Base-by-base conservation (phyloP, 2,329 filamentous ascomycete genomes). In the Diplodia sapinea region DNA sequence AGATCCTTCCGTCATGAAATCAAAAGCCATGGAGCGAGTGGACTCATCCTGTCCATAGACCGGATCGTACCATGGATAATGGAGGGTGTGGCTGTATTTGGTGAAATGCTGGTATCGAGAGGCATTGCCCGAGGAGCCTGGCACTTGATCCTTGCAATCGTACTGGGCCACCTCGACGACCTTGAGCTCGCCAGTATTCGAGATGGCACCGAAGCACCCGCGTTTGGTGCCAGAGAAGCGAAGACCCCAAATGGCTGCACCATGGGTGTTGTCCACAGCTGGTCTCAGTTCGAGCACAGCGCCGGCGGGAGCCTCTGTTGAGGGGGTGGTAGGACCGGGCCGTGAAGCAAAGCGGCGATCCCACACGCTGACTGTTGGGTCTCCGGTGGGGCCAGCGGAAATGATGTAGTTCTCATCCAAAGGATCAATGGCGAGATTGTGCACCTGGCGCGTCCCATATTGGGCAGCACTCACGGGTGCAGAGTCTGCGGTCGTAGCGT, bases 401-500 rank as follows among this genome's bases (percentile, higher is more conserved):
- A 92, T 89, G 79, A 95, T 94, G 77, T 93, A 94, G 72, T 95
- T 93, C 71, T 90, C 88, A 72, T 96, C 91, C 26, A 88, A 83
- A 69, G 91, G 91, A 79, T 95, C 91, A 69, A 95, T 91, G 17
- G 91, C 87, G 66, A 95, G 79, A 70, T 89, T 89, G 73, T 89
- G 85, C 9, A 89, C 87, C 71, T 87, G 87, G 17, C 84, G 82
- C 2, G 87, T 89, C 2, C 84, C 79, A 64, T 81, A 80, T 59
- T 83, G 82, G 23, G 82, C 81, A 15, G 82, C 81, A 40, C 85
- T 73, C 62, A 73, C 83, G 74, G 67, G 84, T 17, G 72, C 74
- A 23, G 78, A 76, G 55, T 80, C 79, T 79, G 61, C 50, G 52
- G 20, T 47, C 0, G 33, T 1, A 29, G 17, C n/a, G 66, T 77